These are phyloP conservation scores for Meyerozyma sp. DNA, from an alignment of 1,139 yeast genomes.

Conservation along the genomic window DNA sequence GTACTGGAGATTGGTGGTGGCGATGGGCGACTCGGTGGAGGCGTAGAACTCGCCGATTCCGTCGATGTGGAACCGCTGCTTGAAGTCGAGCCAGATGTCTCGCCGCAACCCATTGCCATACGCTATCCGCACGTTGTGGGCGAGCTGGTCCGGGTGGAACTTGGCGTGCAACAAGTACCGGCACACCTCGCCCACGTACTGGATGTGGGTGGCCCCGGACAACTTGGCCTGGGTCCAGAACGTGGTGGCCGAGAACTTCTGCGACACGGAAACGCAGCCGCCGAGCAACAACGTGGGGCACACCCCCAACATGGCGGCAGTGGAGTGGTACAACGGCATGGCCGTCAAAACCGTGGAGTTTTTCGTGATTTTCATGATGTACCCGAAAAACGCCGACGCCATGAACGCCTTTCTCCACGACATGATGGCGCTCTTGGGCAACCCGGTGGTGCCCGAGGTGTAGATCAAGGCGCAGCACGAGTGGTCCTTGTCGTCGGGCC, in stretches of 20 bases:
- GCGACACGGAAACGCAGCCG: slow-evolving; percentile 75
- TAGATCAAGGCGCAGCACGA: slow-evolving; percentile 72
- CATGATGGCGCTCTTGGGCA: slow-evolving; percentile 93
- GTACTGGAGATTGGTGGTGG: slow-evolving; percentile 74
- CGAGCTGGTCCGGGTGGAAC: slow-evolving; percentile 58
- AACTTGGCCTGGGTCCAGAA: slow-evolving; percentile 89
- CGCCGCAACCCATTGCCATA: slow-evolving; percentile 90
- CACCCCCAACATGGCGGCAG: slow-evolving; percentile 85
- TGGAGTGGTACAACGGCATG: slow-evolving; percentile 94
- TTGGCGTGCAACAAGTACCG: slow-evolving; percentile 74
- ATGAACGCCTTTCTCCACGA: slow-evolving; percentile 80
- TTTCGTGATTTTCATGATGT: slow-evolving; percentile 55
- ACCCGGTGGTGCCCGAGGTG: slow-evolving; percentile 93
- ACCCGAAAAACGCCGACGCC: slow-evolving; percentile 69
- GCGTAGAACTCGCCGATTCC: slow-evolving; percentile 91
- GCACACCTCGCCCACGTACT: slow-evolving; percentile 95
- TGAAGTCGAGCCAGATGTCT: slow-evolving; percentile 87
- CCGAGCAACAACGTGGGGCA: slow-evolving; percentile 62
- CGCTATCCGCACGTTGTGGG: slow-evolving; percentile 66
- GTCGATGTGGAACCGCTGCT: slow-evolving; percentile 66
- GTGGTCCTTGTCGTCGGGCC: slow-evolving; percentile 50
- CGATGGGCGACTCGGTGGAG: slow-evolving; percentile 90
- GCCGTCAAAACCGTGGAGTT: slow-evolving; percentile 72
- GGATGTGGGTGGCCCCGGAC: slow-evolving; percentile 71
- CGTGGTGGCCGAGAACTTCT: slow-evolving; percentile 76